Evolutionary conservation across 352 stramenopile species (phyloP).

Genomic region (Phytopythium boreale): DNA sequence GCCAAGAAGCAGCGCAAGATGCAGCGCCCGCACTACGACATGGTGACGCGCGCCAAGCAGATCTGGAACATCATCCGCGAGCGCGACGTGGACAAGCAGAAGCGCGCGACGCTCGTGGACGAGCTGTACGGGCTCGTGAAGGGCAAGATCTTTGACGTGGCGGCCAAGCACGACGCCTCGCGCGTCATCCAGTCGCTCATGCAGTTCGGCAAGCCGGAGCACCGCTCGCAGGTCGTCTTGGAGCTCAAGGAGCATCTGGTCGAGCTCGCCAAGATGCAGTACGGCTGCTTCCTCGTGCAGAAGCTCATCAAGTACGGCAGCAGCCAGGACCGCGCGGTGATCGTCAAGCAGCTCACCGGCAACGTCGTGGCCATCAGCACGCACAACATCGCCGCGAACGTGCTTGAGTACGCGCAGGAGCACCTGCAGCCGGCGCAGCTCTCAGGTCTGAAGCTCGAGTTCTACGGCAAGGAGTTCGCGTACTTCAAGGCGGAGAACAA

Average conservation of each 20-base stretch:
- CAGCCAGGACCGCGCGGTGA: conserved; percentile 66
- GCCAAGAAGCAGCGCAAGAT: conserved; percentile 95
- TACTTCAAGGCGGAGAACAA: conserved; percentile 85
- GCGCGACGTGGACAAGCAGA: conserved; percentile 76
- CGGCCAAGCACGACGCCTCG: conserved; percentile 94
- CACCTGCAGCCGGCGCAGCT: conserved; percentile 86
- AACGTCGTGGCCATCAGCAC: conserved; percentile 92
- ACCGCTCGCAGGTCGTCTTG: conserved; percentile 83
- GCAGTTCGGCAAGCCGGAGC: conserved; percentile 89
- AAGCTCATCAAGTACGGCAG: conserved; percentile 96
- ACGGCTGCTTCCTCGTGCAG: conserved; percentile 96
- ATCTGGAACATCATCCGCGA: conserved; percentile 96
- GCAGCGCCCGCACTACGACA: conserved; percentile 92
- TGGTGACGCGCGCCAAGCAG: conserved; percentile 91
- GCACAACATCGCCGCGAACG: conserved; percentile 93
- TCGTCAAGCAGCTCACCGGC: conserved; percentile 92
- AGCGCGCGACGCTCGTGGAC: conserved; percentile 83
- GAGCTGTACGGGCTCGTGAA: conserved; percentile 92
- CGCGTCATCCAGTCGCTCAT: conserved; percentile 95
- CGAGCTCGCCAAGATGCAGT: conserved; percentile 95
- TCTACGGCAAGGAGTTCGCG: conserved; percentile 87
- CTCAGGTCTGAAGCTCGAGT: conserved; percentile 84
- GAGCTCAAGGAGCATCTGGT: conserved; percentile 93
- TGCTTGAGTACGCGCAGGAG: conserved; percentile 91
- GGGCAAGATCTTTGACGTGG: conserved; percentile 93